Conservation (phyloP, 768 basidiomycete genomes). For the Hericium erinaceus region DNA sequence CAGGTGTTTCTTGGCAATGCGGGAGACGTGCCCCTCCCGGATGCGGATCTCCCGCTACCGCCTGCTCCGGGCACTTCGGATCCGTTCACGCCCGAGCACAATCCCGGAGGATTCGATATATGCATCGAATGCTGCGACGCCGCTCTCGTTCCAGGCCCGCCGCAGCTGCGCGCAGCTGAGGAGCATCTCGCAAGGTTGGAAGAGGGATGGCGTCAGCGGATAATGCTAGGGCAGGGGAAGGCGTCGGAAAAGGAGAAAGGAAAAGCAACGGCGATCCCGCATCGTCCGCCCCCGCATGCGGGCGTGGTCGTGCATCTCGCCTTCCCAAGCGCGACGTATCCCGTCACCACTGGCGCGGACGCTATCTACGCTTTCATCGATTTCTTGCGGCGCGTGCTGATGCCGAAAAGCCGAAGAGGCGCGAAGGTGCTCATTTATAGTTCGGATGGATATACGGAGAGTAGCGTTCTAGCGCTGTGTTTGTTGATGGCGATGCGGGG, state of each 20-base stretch:
- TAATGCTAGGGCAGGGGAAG: neutral
- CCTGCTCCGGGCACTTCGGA: slow-evolving; percentile 12
- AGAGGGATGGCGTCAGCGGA: slow-evolving; percentile 36
- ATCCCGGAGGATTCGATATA: slow-evolving; percentile 65
- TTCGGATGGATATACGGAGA: slow-evolving; percentile 89
- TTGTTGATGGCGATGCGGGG: slow-evolving; percentile 73
- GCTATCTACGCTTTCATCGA: slow-evolving; percentile 53
- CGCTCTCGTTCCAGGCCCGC: slow-evolving; percentile 61
- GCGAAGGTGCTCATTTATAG: slow-evolving; percentile 75
- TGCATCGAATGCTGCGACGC: slow-evolving; percentile 85
- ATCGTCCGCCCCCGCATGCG: slow-evolving; percentile 61
- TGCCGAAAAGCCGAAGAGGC: slow-evolving; percentile 38
- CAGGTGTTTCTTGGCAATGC: slow-evolving; percentile 80
- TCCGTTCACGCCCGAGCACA: slow-evolving; percentile 27
- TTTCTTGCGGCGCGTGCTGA: slow-evolving; percentile 59
- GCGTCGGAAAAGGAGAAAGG: slow-evolving; percentile 10
- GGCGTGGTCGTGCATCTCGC: slow-evolving; percentile 65
- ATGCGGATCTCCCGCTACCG: neutral
- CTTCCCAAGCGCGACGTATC: slow-evolving; percentile 61
- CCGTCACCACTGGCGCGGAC: slow-evolving; percentile 42
- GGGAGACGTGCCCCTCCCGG: slow-evolving; percentile 53
- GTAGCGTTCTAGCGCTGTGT: slow-evolving; percentile 76
- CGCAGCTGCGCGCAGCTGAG: slow-evolving; percentile 64
- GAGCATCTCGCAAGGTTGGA: slow-evolving; percentile 66
- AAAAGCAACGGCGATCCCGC: slow-evolving; percentile 26